These are phyloP conservation scores for Populus hybrid DNA, from an alignment of 441 rosid species.

Conservation along the genomic window DNA sequence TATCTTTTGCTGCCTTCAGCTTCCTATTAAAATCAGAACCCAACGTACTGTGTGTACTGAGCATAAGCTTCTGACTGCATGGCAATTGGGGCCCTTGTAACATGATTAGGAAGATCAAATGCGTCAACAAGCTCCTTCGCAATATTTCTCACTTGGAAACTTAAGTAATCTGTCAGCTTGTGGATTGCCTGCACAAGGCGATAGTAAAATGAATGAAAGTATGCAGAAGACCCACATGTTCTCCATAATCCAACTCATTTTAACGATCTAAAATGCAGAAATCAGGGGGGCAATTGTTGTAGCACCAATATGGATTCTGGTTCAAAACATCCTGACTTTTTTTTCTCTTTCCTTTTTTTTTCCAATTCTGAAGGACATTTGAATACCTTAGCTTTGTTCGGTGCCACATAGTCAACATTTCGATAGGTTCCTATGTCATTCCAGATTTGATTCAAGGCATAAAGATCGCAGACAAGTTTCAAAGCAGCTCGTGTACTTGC, in stretches of 20 bases:
- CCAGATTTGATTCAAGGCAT: constrained; percentile 91
- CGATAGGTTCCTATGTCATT: constrained; percentile 84
- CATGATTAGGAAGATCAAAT: constrained; percentile 73
- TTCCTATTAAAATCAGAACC: constrained; percentile 41
- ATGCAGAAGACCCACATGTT: neutral
- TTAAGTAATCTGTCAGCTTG: constrained; percentile 73
- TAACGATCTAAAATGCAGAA: neutral
- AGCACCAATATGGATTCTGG: neutral
- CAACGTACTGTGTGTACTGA: constrained; percentile 79
- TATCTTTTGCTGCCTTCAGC: neutral
- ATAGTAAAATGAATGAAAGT: neutral
- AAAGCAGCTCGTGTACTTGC: constrained; percentile 63
- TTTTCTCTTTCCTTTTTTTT: neutral
- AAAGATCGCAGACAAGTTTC: constrained; percentile 92
- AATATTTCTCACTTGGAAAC: too few species aligned
- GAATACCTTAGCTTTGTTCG: constrained; percentile 96
- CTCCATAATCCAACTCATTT: neutral
- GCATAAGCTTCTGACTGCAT: constrained; percentile 89
- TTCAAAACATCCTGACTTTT: neutral
- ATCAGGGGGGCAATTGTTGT: neutral
- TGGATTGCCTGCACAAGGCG: constrained; percentile 68
- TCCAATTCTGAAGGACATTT: neutral
- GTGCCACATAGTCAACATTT: constrained; percentile 80
- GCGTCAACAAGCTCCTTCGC: constrained; percentile 85
- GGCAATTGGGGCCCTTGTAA: constrained; percentile 90